These are phyloP conservation scores for Persicaria tinctoria DNA, from an alignment of 148 eudicot species.

Conservation along the genomic window DNA sequence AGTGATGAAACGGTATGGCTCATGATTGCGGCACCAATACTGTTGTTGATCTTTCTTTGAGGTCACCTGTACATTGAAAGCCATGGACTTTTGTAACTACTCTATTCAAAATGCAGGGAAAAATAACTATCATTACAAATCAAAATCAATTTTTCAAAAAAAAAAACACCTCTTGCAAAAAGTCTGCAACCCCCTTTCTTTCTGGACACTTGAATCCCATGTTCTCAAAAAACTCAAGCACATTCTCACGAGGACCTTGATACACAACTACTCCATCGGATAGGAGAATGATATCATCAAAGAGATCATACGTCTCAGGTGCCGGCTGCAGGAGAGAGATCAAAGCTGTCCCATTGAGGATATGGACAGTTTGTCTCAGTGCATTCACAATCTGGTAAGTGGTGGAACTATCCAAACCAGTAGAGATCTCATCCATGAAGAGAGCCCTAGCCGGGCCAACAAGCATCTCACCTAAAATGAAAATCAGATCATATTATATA, in stretches of 20 bases:
- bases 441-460: slow-evolving; percentile 66
- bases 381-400: slow-evolving; percentile 61
- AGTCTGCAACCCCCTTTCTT: slow-evolving; percentile 69
- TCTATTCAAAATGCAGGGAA: neutral
- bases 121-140: neutral
- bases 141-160: neutral
- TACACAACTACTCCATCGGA: too few species aligned
- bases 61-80: slow-evolving; percentile 13
- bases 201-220: slow-evolving; percentile 66
- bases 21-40: slow-evolving; percentile 26
- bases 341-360: slow-evolving; percentile 55
- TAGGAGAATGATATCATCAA: too few species aligned
- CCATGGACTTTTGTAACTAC: neutral
- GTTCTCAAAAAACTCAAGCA: slow-evolving; percentile 57
- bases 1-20: slow-evolving; percentile 27
- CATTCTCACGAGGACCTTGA: slow-evolving; percentile 37
- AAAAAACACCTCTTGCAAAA: slow-evolving; percentile 34
- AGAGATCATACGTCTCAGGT: slow-evolving; percentile 63
- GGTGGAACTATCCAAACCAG: slow-evolving; percentile 76
- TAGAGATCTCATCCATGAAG: slow-evolving; percentile 80
- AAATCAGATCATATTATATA: neutral
- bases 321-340: slow-evolving; percentile 79
- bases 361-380: slow-evolving; percentile 51
- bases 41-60: slow-evolving; percentile 24
- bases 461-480: slow-evolving; percentile 55